phyloP scores from a whole-genome alignment of 768 basidiomycete genomes.

The Leucocoprinus leucothites region DNA sequence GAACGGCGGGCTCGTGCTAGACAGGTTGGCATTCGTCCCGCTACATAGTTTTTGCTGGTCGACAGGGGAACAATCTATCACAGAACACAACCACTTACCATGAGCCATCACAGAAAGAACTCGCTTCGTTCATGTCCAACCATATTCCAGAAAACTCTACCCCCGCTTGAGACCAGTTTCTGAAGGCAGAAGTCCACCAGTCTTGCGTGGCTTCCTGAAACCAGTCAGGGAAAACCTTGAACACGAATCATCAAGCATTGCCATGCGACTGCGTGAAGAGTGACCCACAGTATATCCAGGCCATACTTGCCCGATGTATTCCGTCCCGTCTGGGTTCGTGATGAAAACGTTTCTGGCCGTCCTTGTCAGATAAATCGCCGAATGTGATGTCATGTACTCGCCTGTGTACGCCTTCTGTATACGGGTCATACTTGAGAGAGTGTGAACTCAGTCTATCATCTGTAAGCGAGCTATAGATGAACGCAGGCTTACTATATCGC shows the following conservation, averaged over 20 bases:
- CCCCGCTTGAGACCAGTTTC: constrained; percentile 27
- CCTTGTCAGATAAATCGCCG: not conserved
- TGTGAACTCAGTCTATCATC: not conserved
- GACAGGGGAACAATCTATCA: not conserved
- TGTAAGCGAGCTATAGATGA: not conserved
- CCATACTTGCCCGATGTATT: constrained; percentile 77
- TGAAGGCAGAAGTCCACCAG: constrained; percentile 31
- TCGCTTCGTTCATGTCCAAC: constrained; percentile 34
- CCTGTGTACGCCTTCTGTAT: constrained; percentile 58
- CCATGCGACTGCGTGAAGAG: not conserved
- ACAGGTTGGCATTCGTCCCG: constrained; percentile 54
- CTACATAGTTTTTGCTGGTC: constrained; percentile 25
- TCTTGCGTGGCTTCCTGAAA: constrained; percentile 26
- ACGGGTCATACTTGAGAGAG: constrained; percentile 57
- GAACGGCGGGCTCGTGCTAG: constrained; percentile 52
- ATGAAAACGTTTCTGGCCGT: constrained; percentile 61
- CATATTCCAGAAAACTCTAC: constrained; percentile 31
- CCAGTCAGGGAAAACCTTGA: constrained; percentile 29
- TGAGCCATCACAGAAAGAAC: constrained; percentile 32
- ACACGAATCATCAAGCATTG: not conserved
- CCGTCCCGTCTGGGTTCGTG: constrained; percentile 70
- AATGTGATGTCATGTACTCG: constrained; percentile 24
- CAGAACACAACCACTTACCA: constrained; percentile 20
- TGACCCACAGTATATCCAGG: constrained; percentile 64
- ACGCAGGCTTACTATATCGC: constrained; percentile 52